Conservation (phyloP, 805 yeast species). For the Alloascoidea africana region DNA sequence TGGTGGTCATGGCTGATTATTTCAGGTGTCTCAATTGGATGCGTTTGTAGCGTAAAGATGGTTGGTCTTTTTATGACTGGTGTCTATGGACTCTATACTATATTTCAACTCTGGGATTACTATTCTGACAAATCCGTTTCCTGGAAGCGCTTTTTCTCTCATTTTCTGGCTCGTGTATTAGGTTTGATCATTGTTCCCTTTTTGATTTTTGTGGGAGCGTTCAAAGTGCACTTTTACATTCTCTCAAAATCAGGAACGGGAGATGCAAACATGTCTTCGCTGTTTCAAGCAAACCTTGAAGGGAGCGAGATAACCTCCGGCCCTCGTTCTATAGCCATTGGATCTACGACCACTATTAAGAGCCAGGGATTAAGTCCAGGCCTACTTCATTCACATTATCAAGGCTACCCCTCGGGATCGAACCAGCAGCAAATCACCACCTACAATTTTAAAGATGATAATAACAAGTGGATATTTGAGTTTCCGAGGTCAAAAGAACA, state of each 20-base stretch:
- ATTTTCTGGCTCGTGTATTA: conserved; percentile 59
- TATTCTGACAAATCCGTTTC: conserved; percentile 18
- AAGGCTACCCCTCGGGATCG: conserved; percentile 81
- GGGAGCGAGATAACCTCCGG: conserved; percentile 51
- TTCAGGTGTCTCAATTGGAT: conserved; percentile 60
- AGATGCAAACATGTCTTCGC: conserved; percentile 78
- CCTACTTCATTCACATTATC: conserved; percentile 78
- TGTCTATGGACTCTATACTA: conserved; percentile 42
- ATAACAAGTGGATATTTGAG: conserved; percentile 70
- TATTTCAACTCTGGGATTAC: conserved; percentile 34
- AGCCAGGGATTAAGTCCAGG: conserved; percentile 61
- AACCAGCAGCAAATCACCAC: conserved; percentile 91
- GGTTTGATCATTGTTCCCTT: conserved; percentile 62
- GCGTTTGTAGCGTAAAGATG: conserved; percentile 79
- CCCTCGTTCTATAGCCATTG: conserved; percentile 49
- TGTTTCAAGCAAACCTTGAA: conserved; percentile 75
- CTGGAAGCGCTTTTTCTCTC: conserved; percentile 27
- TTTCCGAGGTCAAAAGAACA: conserved; percentile 29
- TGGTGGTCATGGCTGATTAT: conserved; percentile 42
- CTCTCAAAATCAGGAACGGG: conserved; percentile 82
- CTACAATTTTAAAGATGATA: conserved; percentile 76
- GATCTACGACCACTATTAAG: conserved; percentile 49
- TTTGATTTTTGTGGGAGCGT: conserved; percentile 50
- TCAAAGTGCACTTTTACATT: conserved; percentile 68
- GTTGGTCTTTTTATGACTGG: conserved; percentile 61